phyloP scores from a whole-genome alignment of 2,329 filamentous ascomycete species.

The Clathrospora elynae region DNA sequence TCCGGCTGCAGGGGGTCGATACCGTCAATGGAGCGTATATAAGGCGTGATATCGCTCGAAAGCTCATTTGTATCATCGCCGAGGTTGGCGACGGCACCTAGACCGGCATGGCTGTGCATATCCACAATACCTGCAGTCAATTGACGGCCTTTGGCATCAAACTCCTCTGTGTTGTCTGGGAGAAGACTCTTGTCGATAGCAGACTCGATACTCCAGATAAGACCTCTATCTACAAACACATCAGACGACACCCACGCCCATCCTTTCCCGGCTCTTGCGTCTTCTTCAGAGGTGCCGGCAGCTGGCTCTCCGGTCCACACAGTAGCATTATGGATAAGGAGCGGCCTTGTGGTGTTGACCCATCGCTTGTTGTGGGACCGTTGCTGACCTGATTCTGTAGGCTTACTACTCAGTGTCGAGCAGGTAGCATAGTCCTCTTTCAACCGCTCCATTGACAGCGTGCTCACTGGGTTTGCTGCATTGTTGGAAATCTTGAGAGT shows the following conservation, averaged over 20 bases:
- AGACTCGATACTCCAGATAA: conserved; percentile 61
- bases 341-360: conserved; percentile 62
- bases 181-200: conserved; percentile 53
- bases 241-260: conserved; percentile 66
- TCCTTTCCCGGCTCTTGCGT: conserved; percentile 63
- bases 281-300: conserved; percentile 58
- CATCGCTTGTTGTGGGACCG: conserved; percentile 66
- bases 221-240: conserved; percentile 64
- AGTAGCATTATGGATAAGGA: conserved; percentile 69
- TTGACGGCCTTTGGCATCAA: conserved; percentile 64
- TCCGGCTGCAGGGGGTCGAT: conserved; percentile 68
- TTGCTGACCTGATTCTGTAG: conserved; percentile 60
- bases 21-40: conserved; percentile 69
- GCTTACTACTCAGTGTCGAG: conserved; percentile 59
- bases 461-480: conserved; percentile 17
- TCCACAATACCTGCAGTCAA: conserved; percentile 72
- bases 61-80: conserved; percentile 68
- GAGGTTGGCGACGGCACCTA: conserved; percentile 56
- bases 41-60: conserved; percentile 68
- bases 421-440: conserved; percentile 62
- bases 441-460: conserved; percentile 60
- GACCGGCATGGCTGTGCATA: conserved; percentile 71
- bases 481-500: conserved; percentile 23
- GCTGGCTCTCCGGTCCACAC: conserved; percentile 69
- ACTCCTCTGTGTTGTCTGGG: conserved; percentile 57